Conservation (phyloP, 768 basidiomycete species). For the Phaeotremella skinneri region DNA sequence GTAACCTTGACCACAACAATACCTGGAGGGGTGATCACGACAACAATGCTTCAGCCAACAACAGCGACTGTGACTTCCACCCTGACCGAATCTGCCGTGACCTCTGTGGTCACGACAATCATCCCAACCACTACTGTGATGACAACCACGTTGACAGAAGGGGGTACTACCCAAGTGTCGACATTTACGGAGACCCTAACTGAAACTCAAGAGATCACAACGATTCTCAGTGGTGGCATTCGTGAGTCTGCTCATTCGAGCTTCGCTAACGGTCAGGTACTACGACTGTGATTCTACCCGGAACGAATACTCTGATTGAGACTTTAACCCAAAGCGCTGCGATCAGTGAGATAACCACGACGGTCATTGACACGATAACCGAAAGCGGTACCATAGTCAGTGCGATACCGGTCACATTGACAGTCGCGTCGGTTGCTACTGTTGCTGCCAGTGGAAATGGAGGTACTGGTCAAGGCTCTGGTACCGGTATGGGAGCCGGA, state of each 20-base stretch:
- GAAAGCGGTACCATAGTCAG: conserved; percentile 15
- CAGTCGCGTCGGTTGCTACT: neutral
- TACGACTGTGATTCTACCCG: conserved; percentile 7
- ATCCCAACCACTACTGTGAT: conserved; percentile 3
- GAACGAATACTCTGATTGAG: neutral
- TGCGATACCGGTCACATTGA: conserved; percentile 12
- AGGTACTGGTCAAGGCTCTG: neutral
- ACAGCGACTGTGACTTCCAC: neutral
- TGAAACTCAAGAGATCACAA: conserved; percentile 7
- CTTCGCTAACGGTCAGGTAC: neutral
- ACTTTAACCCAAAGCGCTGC: conserved; percentile 11
- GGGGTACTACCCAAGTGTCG: conserved; percentile 2
- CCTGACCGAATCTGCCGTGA: conserved; percentile 10
- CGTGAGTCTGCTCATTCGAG: conserved; percentile 10
- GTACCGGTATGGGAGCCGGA: neutral
- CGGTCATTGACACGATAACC: conserved; percentile 11
- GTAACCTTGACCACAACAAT: conserved; percentile 10
- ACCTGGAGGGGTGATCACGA: conserved; percentile 8
- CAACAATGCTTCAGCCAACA: conserved; percentile 8
- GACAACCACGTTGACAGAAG: conserved; percentile 8
- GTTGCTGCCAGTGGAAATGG: neutral
- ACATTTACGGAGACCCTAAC: conserved; percentile 2
- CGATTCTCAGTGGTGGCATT: conserved; percentile 1
- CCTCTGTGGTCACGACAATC: conserved; percentile 14
- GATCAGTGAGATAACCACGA: neutral